Evolutionary conservation across 2,329 filamentous ascomycete species (phyloP).

Genomic region (Penicillium sp.): DNA sequence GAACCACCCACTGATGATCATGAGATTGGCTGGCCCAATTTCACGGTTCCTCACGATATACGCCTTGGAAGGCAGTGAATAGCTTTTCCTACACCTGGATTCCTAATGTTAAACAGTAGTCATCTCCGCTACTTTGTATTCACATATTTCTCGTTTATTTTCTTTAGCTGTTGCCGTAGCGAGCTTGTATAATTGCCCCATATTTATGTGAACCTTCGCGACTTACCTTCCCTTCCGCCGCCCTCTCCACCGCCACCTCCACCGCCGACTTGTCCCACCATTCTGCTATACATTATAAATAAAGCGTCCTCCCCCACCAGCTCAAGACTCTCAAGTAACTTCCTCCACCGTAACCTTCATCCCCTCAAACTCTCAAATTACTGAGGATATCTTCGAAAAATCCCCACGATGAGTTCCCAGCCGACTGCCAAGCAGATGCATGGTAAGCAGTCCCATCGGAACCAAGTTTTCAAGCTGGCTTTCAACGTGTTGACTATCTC

Average conservation of each 20-base stretch:
- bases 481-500: not conserved
- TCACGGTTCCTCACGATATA: not conserved
- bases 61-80: not conserved
- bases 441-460: constrained; percentile 20
- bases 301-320: not conserved
- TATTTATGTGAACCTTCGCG: not conserved
- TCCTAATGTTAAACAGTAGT: too few species aligned
- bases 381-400: not conserved
- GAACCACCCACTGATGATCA: not conserved
- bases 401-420: constrained; percentile 37
- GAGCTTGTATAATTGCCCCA: not conserved
- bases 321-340: not conserved
- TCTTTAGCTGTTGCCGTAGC: not conserved
- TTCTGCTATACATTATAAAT: not conserved
- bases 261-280: not conserved
- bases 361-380: too few species aligned
- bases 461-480: not conserved
- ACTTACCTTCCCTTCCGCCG: not conserved
- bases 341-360: not conserved
- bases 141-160: not conserved
- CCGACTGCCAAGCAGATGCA: constrained; percentile 33
- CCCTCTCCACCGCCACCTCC: not conserved
- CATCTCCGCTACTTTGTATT: too few species aligned
- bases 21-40: not conserved
- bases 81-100: not conserved